A percentile compares a stretch with the other conserved stretches of the same genome.
These are phyloP conservation scores for Populus tremula DNA, from an alignment of 345 rosid genomes.

Conservation along the genomic window DNA sequence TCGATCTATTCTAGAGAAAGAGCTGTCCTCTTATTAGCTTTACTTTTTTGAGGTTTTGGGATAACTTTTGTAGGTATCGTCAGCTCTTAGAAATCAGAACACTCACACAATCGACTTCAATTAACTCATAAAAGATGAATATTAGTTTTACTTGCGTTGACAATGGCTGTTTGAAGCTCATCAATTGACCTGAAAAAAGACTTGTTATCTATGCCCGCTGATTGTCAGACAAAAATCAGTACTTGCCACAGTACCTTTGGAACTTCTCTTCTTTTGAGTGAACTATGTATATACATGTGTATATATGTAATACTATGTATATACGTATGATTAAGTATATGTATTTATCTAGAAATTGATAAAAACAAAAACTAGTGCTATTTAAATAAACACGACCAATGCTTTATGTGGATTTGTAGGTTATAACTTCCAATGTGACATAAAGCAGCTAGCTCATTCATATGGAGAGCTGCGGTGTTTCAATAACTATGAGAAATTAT, in stretches of 20 bases:
- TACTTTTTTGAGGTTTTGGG: background rate
- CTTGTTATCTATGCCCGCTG: too few species aligned
- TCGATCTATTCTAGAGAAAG: background rate
- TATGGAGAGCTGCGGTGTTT: constrained; percentile 76
- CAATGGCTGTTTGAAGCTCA: too few species aligned
- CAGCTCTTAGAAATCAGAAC: background rate
- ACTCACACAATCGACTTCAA: background rate
- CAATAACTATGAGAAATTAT: constrained; percentile 72
- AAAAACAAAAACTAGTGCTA: background rate
- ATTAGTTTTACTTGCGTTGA: background rate
- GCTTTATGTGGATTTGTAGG: constrained; percentile 41
- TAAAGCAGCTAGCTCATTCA: constrained; percentile 56
- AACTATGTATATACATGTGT: too few species aligned
- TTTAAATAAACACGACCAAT: background rate
- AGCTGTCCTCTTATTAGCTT: background rate
- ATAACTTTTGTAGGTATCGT: background rate
- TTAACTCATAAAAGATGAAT: background rate
- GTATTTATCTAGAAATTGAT: background rate
- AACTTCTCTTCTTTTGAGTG: too few species aligned
- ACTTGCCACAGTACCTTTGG: too few species aligned
- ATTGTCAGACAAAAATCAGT: too few species aligned
- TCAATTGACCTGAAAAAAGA: too few species aligned
- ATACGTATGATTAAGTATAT: background rate
- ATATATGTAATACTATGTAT: too few species aligned
- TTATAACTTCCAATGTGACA: constrained; percentile 81